A percentile compares a stretch with the other conserved stretches of the same genome.
These are phyloP conservation scores for Aeminium ludgeri DNA, from an alignment of 495 filamentous ascomycete genomes.

Conservation along the genomic window DNA sequence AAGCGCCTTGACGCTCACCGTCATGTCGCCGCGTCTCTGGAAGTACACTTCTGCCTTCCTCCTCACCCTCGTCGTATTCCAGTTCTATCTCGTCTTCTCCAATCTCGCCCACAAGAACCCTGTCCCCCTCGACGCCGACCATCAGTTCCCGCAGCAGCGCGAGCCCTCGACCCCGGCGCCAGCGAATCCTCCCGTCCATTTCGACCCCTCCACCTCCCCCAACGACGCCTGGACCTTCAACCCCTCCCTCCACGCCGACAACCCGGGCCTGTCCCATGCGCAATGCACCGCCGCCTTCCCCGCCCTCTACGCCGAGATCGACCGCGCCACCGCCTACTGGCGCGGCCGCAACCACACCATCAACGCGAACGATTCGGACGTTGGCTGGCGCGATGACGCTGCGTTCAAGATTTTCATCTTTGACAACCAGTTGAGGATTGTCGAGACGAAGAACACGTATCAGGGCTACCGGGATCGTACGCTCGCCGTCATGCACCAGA, in stretches of 20 bases:
- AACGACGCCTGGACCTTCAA: conserved; percentile 3
- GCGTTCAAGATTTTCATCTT: conserved; percentile 10
- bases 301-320: conserved; percentile 9
- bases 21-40: no score
- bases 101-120: not conserved
- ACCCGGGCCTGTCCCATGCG: conserved; percentile 4
- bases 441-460: conserved; percentile 2
- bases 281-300: conserved; percentile 14
- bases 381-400: conserved; percentile 1
- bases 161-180: not conserved
- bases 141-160: not conserved
- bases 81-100: conserved; percentile 1
- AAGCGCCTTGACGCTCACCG: no score
- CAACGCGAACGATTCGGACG: not conserved
- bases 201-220: not conserved
- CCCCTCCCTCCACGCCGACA: conserved; percentile 4
- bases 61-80: not conserved
- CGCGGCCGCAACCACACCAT: not conserved
- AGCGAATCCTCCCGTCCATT: not conserved
- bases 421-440: conserved; percentile 19
- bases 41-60: not conserved
- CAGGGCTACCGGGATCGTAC: conserved; percentile 31
- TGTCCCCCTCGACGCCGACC: not conserved
- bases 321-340: conserved; percentile 4
- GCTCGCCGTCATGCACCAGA: conserved; percentile 23